phyloP scores from a whole-genome alignment of 345 rosid species.

The Rhodomyrtus tomentosa region DNA sequence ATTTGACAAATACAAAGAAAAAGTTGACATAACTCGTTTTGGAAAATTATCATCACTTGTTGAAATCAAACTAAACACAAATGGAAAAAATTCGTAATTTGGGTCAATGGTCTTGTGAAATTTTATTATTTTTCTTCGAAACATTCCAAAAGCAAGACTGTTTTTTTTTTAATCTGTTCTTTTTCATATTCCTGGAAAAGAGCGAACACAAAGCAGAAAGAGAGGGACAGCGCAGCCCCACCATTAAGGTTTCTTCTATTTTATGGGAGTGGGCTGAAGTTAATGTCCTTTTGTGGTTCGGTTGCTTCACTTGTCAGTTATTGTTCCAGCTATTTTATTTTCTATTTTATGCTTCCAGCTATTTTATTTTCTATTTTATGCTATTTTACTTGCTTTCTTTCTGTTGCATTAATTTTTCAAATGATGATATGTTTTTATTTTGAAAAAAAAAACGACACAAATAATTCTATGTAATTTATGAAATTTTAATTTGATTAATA shows the following conservation, averaged over 20 bases:
- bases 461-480: too few species aligned
- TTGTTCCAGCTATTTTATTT: neutral
- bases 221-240: neutral
- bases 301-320: constrained; percentile 1
- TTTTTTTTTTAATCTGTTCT: neutral
- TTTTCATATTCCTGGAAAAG: neutral
- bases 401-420: neutral
- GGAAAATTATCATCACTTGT: neutral
- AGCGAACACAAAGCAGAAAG: neutral
- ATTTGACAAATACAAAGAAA: neutral
- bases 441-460: too few species aligned
- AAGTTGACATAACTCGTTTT: neutral
- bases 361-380: neutral
- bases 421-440: neutral
- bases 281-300: neutral
- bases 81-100: neutral
- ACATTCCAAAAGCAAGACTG: too few species aligned
- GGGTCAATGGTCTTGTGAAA: neutral
- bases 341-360: neutral
- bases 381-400: neutral
- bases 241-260: neutral
- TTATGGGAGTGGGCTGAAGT: neutral
- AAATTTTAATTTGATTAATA: too few species aligned
- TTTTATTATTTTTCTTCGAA: neutral
- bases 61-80: neutral